Evolutionary conservation across 1,284 basidiomycete genomes (phyloP), one percentile per base, ranked within the genome.

Genomic region (Boletus calvinii): DNA sequence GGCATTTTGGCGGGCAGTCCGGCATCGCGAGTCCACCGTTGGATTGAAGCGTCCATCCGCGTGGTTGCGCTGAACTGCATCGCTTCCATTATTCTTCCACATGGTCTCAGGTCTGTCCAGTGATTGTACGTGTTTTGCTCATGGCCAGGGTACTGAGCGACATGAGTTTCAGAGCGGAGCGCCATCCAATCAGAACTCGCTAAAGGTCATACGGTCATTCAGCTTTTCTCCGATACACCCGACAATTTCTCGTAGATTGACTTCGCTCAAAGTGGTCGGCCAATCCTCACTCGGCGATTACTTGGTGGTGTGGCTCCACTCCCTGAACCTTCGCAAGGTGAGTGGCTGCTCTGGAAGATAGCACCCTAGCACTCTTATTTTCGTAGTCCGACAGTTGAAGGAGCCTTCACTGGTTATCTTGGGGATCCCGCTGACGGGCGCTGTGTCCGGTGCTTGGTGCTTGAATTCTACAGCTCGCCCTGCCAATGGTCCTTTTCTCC

Each of bases 111-210:
- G 26, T 26, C 26, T 26, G 37, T 30, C 29, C 36, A 20, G 38
- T 34, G 11, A 38, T 34, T 31, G 37, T 46, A 29, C 48, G 36
- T 50, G 46, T 24, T 11, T 39, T 36, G 11, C 34, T 44, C 38
- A 39, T 32, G 53, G 45, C 35, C 13, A 37, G 6, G 38, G 47
- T 17, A n/a, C 22, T 26, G 17, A 44, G 29, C 38, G 13, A 10
- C 11, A 17, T 26, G 11, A 26, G 20, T 26, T 3, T 26, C 26
- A 26, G 26, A 26, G 26, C 39, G 57, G 60, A 57, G 42, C 20
- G 38, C 11, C n/a, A 6, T 48, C 62, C 62, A 63, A 63, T 62
- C 48, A 53, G 13, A 39, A 44, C 22, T 17, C 35, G 26, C 35
- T 20, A 22, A 40, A 46, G 37, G 31, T 49, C 6, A 35, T 49